Evolutionary conservation across 202 grass and related monocot genomes (phyloP).

Genomic region (Zizania palustris): DNA sequence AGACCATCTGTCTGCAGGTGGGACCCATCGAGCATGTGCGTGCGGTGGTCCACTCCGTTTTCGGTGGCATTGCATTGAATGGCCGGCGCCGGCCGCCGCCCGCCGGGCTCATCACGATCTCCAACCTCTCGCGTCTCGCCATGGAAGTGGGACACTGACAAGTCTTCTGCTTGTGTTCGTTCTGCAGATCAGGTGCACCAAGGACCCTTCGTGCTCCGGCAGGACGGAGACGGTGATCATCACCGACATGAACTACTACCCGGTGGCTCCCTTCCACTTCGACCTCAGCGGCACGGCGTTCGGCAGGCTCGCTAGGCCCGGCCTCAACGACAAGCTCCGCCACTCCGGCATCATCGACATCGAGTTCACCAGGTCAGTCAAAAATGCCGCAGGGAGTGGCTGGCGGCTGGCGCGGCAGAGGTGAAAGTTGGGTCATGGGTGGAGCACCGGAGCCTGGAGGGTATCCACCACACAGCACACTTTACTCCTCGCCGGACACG

Average conservation of each 20-base stretch:
- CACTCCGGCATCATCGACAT: slow-evolving; percentile 74
- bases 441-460: too few species aligned
- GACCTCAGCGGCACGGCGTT: slow-evolving; percentile 88
- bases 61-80: not conserved
- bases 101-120: too few species aligned
- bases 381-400: too few species aligned
- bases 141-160: not conserved
- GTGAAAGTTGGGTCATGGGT: not conserved
- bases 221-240: slow-evolving; percentile 61
- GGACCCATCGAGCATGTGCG: not conserved
- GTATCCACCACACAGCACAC: slow-evolving; percentile 7
- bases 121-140: too few species aligned
- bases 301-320: slow-evolving; percentile 56
- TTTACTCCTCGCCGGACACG: slow-evolving; percentile 40
- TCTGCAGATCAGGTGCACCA: slow-evolving; percentile 48
- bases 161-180: not conserved
- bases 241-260: slow-evolving; percentile 75
- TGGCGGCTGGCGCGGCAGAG: not conserved
- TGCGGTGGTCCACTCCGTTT: not conserved
- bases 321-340: slow-evolving; percentile 68
- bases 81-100: too few species aligned
- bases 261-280: slow-evolving; percentile 55
- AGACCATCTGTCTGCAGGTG: not conserved
- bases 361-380: slow-evolving; percentile 61
- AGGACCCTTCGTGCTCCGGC: slow-evolving; percentile 61